These are phyloP conservation scores for Pelargonium australe DNA, from an alignment of 441 rosid genomes.

Conservation along the genomic window DNA sequence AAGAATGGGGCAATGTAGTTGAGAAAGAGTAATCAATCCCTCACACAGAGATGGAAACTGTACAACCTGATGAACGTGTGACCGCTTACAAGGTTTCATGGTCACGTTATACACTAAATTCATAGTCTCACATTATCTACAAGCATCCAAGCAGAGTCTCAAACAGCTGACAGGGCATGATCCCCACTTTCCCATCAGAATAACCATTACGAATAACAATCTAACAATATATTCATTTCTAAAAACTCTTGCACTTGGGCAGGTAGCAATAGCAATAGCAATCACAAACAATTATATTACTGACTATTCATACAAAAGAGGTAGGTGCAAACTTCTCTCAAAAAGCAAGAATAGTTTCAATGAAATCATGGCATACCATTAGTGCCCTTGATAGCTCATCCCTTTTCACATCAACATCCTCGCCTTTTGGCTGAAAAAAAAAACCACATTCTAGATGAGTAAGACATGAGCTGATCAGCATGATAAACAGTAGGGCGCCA, in stretches of 20 bases:
- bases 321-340: constrained; percentile 1
- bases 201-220: neutral
- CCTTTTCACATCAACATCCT: constrained; percentile 48
- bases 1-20: too few species aligned
- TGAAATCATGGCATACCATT: constrained; percentile 42
- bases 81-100: too few species aligned
- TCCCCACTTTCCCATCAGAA: neutral
- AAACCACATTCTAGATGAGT: constrained; percentile 18
- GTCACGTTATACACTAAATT: too few species aligned
- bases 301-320: neutral
- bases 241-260: neutral
- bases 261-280: neutral
- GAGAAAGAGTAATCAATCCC: too few species aligned
- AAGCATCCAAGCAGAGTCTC: too few species aligned
- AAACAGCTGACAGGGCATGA: too few species aligned
- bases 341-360: constrained; percentile 18
- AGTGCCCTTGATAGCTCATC: constrained; percentile 74
- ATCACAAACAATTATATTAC: neutral
- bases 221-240: neutral
- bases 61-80: too few species aligned
- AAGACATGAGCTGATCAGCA: constrained; percentile 8
- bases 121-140: too few species aligned
- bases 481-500: neutral
- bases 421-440: constrained; percentile 49
- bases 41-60: too few species aligned